A percentile compares a stretch with the other conserved stretches of the same genome.
phyloP scores from a whole-genome alignment of 2,329 filamentous ascomycete genomes.

The Aspergillus sp. region DNA sequence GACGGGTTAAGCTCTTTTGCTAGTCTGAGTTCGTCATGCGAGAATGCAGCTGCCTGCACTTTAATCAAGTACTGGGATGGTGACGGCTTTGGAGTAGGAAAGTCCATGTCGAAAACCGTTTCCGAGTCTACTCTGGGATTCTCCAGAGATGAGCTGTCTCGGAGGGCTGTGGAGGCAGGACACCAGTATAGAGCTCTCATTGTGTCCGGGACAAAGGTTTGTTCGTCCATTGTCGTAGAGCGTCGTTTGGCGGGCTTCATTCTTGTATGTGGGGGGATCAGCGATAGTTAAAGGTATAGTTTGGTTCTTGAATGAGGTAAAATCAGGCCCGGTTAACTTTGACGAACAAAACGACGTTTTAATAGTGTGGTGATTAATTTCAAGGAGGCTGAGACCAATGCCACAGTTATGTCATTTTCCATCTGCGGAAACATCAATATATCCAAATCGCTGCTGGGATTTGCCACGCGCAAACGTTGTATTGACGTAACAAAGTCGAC shows the following conservation, averaged over 20 bases:
- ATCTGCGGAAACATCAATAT: neutral
- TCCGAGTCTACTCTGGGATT: constrained; percentile 24
- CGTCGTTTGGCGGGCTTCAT: constrained; percentile 17
- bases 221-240: constrained; percentile 34
- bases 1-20: constrained; percentile 25
- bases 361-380: neutral
- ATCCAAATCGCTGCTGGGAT: neutral
- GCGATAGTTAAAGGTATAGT: neutral
- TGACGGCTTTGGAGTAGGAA: constrained; percentile 38
- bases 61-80: constrained; percentile 43
- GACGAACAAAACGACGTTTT: neutral
- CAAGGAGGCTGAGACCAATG: neutral
- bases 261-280: neutral
- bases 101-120: constrained; percentile 35
- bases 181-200: constrained; percentile 43
- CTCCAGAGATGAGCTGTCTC: constrained; percentile 9
- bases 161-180: constrained; percentile 20
- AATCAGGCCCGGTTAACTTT: neutral
- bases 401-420: neutral
- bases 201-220: constrained; percentile 34
- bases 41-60: constrained; percentile 40
- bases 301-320: neutral
- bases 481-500: constrained; percentile 17
- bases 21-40: constrained; percentile 38
- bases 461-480: constrained; percentile 1